Base-by-base conservation (phyloP, 2,329 filamentous ascomycete species). In the Colletotrichum liriopes region DNA sequence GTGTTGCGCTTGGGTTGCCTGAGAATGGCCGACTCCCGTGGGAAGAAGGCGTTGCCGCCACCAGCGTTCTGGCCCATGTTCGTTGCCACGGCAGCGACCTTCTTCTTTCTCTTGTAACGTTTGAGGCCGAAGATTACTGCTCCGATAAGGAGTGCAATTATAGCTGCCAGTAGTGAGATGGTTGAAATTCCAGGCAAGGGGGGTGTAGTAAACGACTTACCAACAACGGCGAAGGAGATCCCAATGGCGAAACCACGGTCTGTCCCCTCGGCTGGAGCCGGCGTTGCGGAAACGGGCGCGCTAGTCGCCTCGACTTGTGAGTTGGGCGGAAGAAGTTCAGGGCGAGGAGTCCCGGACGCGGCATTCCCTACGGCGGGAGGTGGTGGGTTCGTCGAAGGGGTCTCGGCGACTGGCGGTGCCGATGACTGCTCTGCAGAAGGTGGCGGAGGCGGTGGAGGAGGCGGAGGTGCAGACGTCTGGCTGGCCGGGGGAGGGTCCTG, bases 51-150 rank as follows among this genome's bases (percentile, higher is more conserved):
- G 26, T 41, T 61, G 8, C 47, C 49, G 8, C n/a, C 43, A 23
- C 37, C 20, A 26, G 45, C 11, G 51, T 71, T 68, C 29, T 56
- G 49, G 39, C 16, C 32, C 70, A 69, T 72, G 60, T 72, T 72
- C 4, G 45, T 2, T 1, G 52, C 60, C 11, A 72, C 70, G 39
- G 65, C 70, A 14, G 26, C 47, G 20, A 72, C 65, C 66, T 72
- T 72, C 43, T 64, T 68, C 37, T 49, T 64, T 20, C 70, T 67
- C 51, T 65, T 67, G 35, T 47, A 20, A 12, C 70, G 65, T 20
- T 65, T 71, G 32, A 45, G 43, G 54, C 49, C 32, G 32, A 72
- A 70, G 32, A 70, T 49, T n/a, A 55, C 32, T 18, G 54, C 59
- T 29, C 70, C 70, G 23, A 72, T 61, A 12, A 70, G 20, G n/a